These are phyloP conservation scores for Suillus discolor DNA, from an alignment of 768 basidiomycete genomes.

Conservation along the genomic window DNA sequence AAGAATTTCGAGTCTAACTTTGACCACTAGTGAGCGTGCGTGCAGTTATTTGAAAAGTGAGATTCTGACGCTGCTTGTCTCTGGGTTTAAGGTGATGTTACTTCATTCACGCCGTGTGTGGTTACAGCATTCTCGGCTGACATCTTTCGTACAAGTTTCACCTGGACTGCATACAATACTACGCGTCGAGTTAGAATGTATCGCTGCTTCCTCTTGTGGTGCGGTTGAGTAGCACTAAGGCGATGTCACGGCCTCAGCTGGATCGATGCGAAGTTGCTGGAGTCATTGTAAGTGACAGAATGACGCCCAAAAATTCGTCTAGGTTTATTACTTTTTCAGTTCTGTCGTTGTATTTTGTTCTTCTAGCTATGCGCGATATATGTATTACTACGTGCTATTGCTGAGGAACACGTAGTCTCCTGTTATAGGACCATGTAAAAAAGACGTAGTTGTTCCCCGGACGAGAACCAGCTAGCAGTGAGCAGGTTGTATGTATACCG, in stretches of 20 bases:
- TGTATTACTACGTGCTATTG: neutral
- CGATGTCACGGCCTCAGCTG: constrained; percentile 12
- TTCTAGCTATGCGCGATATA: neutral
- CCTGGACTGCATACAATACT: constrained; percentile 82
- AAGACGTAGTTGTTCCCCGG: neutral
- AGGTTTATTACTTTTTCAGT: neutral
- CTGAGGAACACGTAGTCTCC: neutral
- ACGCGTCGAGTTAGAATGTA: constrained; percentile 93
- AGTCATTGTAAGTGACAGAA: neutral
- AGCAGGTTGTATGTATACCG: too few species aligned
- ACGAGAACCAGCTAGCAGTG: neutral
- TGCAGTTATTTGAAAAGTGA: neutral
- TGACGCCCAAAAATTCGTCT: neutral
- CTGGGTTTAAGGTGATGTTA: constrained; percentile 55
- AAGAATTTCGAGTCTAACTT: constrained; percentile 94
- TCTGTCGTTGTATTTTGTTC: neutral
- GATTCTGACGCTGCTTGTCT: neutral
- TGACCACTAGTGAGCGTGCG: constrained; percentile 73
- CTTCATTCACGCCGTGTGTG: neutral
- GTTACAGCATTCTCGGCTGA: neutral
- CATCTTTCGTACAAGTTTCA: constrained; percentile 47
- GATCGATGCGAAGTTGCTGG: neutral
- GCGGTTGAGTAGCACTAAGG: constrained; percentile 48
- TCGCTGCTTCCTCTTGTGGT: constrained; percentile 87
- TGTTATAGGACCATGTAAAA: neutral